Evolutionary conservation across 2,329 filamentous ascomycete species (phyloP), one percentile per base, ranked within the genome.

Genomic region (Reticulascus tulasneorum): DNA sequence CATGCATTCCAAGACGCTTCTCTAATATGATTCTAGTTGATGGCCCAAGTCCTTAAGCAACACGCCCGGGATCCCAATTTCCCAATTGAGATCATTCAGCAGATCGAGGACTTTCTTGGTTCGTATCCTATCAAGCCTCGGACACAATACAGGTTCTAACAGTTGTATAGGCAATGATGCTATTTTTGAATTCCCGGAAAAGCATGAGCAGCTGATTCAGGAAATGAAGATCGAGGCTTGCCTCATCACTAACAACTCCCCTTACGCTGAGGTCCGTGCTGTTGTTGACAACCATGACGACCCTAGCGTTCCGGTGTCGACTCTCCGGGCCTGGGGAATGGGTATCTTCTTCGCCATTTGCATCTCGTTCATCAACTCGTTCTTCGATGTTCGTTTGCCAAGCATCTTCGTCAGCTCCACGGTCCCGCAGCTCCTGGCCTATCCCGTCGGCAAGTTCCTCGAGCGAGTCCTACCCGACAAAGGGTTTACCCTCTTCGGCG

Each of bases 61-160:
- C 64, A 68, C 45, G 55, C 63, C 38, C 55, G 58, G 24, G 66
- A 70, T 39, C 65, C 64, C 29, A 70, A 70, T 51, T 70, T 70
- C 38, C 61, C 65, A 4, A 51, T 56, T 33, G 40, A 45, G 19
- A 59, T 64, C 28, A 51, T 68, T 18, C 50, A 63, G 31, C 59
- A 55, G 33, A 62, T 67, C 29, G 53, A 55, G 25, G 49, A 52
- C 8, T 69, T 69, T 40, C 47, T 67, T 18, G 41, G 51, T 51
- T 29, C 23, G 50, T 25, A 10, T 37, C 20, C 26, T 8, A 23
- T 18, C 12, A n/a, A n/a, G 9, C n/a, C 22, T 4, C 22, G 9
- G 16, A 30, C 12, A 24, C 19, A n/a, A 5, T 20, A 13, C 13
- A 9, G n/a, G n/a, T n/a, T n/a, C n/a, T n/a, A n/a, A n/a, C n/a